Base-by-base conservation (phyloP, 306 rosid species). In the Alnus rubra region DNA sequence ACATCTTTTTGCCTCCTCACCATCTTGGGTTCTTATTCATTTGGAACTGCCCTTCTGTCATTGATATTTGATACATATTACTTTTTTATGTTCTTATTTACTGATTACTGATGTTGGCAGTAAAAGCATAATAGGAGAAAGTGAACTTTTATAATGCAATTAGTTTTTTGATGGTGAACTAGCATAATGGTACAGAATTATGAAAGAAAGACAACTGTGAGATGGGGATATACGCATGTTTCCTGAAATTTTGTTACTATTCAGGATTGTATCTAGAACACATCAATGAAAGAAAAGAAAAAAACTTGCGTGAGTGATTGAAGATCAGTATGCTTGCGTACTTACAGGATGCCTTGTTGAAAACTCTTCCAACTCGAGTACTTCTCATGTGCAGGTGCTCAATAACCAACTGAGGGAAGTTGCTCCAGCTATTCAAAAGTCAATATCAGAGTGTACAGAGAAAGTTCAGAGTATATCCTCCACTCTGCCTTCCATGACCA, bases 381-480 rank as follows among this genome's bases (percentile, higher is more conserved):
- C 44, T 45, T 81, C 76, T 74, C 70, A 55, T 80, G 64, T 77
- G 81, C 82, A 96, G 99, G 99, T 91, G 55, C 97, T 96, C 78
- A 89, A 93, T 79, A 96, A 96, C 82, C 99, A 96, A 90, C 91
- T 96, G 80, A 96, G 93, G 87, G 98, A 96, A 31, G 99, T 96
- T 84, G 96, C 99, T 86, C 99, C 99, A 3, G 79, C 94, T 73
- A 91, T 96, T 80, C 97, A 93, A 81, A 90, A 87, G 80, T 93
- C 99, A 79, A 96, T 96, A 77, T 88, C 98, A 74, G 98, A 96
- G 73, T 96, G 98, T 89, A 91, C 98, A 35, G 99, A 93, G 80
- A 88, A 90, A 84, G 98, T 93, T 71, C 90, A 89, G 81, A 86
- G 88, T 83, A 84, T 93, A 62, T 80, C 96, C 12, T 86, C 94